Percentiles rank a stretch among this genome's conserved stretches.
phyloP scores from a whole-genome alignment of 2,329 filamentous ascomycete genomes.

The Penicillium frequentans region DNA sequence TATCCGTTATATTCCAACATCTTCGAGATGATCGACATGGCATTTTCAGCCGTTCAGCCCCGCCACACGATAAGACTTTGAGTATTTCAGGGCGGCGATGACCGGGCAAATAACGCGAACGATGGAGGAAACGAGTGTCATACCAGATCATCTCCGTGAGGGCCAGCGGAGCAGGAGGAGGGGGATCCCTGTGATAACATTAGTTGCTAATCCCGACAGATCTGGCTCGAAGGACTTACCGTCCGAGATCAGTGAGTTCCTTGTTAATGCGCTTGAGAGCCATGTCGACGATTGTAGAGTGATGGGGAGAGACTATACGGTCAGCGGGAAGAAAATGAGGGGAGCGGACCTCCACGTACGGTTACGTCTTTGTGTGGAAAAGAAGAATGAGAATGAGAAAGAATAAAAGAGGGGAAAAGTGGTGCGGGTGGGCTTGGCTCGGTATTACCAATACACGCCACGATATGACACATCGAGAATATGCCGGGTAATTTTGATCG shows the following conservation, averaged over 20 bases:
- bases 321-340: conserved; percentile 4
- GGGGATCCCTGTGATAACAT: conserved; percentile 73
- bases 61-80: conserved; percentile 21
- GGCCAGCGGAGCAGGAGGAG: conserved; percentile 96
- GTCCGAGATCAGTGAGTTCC: conserved; percentile 54
- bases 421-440: conserved; percentile 13
- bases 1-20: conserved; percentile 6
- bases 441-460: conserved; percentile 25
- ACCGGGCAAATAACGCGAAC: neutral
- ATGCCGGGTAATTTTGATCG: neutral
- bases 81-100: conserved; percentile 12
- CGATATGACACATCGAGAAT: conserved; percentile 19
- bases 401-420: conserved; percentile 24
- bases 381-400: conserved; percentile 30
- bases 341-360: conserved; percentile 17
- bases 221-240: conserved; percentile 33
- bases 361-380: conserved; percentile 32
- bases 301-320: conserved; percentile 16
- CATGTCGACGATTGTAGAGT: conserved; percentile 42
- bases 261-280: conserved; percentile 56
- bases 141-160: conserved; percentile 97
- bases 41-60: conserved; percentile 13
- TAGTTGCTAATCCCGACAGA: conserved; percentile 8
- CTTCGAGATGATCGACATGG: conserved; percentile 5
- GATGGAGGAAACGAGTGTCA: conserved; percentile 34